These are phyloP conservation scores for Heritiera littoralis DNA, from an alignment of 345 rosid species.

Conservation along the genomic window DNA sequence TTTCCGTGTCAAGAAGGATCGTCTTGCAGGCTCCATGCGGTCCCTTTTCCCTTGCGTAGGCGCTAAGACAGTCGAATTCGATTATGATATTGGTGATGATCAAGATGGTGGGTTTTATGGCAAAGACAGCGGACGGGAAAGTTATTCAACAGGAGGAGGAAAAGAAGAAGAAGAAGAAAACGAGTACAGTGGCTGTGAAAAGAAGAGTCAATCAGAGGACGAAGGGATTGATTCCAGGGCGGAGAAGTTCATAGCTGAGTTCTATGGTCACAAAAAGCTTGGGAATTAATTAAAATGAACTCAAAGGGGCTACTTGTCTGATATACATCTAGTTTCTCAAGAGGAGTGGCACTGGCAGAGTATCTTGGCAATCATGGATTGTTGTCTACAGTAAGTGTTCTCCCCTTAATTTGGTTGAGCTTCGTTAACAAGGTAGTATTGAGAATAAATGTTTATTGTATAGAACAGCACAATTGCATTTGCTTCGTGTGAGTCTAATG, in stretches of 20 bases:
- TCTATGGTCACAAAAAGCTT: slow-evolving; percentile 1
- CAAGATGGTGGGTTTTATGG: not conserved
- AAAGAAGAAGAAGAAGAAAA: not conserved
- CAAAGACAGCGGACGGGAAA: not conserved
- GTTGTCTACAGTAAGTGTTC: not conserved
- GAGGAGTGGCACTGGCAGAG: not conserved
- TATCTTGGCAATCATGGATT: not conserved
- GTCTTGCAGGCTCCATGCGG: not conserved
- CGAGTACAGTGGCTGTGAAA: not conserved
- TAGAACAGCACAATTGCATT: no score
- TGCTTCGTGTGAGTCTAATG: not conserved
- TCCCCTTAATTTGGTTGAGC: not conserved
- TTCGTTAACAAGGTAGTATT: not conserved
- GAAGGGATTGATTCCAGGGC: slow-evolving; percentile 21
- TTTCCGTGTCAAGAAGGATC: slow-evolving; percentile 8
- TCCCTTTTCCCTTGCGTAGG: slow-evolving; percentile 6
- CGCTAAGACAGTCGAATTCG: not conserved
- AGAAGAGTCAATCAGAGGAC: not conserved
- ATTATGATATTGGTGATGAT: not conserved
- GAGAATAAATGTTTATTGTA: not conserved
- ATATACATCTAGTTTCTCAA: not conserved
- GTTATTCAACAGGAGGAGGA: not conserved
- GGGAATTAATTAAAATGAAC: not conserved
- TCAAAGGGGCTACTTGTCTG: not conserved
- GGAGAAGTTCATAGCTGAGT: slow-evolving; percentile 12